Conservation (phyloP, 257 asterid species). For the Jaltomata sinuosa region DNA sequence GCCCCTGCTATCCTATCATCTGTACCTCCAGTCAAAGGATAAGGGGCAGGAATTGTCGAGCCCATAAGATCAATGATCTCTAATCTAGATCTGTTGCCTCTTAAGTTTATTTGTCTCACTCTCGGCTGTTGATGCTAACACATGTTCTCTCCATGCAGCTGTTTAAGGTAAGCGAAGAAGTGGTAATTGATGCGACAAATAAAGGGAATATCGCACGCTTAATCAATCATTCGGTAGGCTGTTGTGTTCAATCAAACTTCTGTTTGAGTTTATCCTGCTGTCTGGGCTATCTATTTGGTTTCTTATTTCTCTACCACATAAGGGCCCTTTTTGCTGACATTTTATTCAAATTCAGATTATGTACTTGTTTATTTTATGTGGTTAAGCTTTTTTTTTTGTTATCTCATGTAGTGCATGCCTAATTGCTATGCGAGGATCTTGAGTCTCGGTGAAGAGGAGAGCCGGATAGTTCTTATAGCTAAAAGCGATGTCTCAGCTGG, state of each 20-base stretch:
- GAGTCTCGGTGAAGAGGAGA: conserved; percentile 63
- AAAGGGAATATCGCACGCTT: conserved; percentile 95
- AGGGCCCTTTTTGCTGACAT: background rate
- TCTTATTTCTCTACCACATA: background rate
- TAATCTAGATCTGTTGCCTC: background rate
- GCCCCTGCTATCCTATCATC: background rate
- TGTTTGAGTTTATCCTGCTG: background rate
- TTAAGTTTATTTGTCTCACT: background rate
- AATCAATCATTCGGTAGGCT: conserved; percentile 89
- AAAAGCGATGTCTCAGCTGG: conserved; percentile 73
- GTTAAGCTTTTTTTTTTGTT: background rate
- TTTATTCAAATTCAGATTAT: background rate
- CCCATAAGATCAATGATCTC: background rate
- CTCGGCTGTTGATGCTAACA: background rate
- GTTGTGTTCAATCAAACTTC: background rate
- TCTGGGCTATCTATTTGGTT: background rate
- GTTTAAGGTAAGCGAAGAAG: conserved; percentile 86
- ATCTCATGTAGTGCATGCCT: conserved; percentile 77
- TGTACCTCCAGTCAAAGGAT: background rate
- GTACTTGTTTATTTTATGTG: background rate
- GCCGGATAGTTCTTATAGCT: conserved; percentile 81
- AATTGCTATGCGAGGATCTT: conserved; percentile 88
- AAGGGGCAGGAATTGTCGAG: background rate
- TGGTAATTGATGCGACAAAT: conserved; percentile 85
- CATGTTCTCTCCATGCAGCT: conserved; percentile 45